Evolutionary conservation across 2,329 filamentous ascomycete genomes (phyloP), one percentile per base, ranked within the genome.

Genomic region (Lasiodiplodia hormozganensis): DNA sequence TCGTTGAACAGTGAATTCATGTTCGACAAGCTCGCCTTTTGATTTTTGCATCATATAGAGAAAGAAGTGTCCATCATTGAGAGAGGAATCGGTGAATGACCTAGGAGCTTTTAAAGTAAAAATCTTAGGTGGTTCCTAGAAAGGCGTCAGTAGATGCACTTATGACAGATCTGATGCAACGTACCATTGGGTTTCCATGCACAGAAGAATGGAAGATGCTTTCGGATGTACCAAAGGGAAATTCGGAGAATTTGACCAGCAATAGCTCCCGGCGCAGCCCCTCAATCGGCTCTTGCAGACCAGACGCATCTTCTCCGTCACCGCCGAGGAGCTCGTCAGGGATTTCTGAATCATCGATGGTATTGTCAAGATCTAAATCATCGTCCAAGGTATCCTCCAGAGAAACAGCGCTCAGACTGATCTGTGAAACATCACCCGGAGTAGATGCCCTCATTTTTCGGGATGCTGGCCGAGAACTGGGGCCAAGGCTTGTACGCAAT

Each of bases 401-500:
- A 25, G 78, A 79, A 16, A 72, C 74, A 18, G 72, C 77, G 12
- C 77, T 76, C 11, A 81, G 67, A 65, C 79, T 81, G 71, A 80
- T 74, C 43, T 79, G 74, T 25, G 79, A 80, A 31, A 81, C 74
- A 56, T 78, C 80, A 43, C 85, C 86, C 28, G 85, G 86, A 1
- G 88, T 84, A 11, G 87, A 89, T n/a, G 82, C 84, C 72, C 87
- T 84, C 69, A 86, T 80, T 58, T 80, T 81, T 21, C 80, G 43
- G 10, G 65, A 67, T 40, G 49, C 54, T 7, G 65, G 65, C 16
- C 66, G 66, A 47, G 56, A 62, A 38, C 31, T 68, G 18, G 57
- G 56, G 16, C 66, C 66, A 16, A 88, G 85, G 73, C 92, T 94
- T 56, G 83, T 83, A 53, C 92, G 87, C 43, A 86, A 85, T 67